Evolutionary conservation across 2,329 filamentous ascomycete species (phyloP).

Genomic region (Onygenales sp.): DNA sequence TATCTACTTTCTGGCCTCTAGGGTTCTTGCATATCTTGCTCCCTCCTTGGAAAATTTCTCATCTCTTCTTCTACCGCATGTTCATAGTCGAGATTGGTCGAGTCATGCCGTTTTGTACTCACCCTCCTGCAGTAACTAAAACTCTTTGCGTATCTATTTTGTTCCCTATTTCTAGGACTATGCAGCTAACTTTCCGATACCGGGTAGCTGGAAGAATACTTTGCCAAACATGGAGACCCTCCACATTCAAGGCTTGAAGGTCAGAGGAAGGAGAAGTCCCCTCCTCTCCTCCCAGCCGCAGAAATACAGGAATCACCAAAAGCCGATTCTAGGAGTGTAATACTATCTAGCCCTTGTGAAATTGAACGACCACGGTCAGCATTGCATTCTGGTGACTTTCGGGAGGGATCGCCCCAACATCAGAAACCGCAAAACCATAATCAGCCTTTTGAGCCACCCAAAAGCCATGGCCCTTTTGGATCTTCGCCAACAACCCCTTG

Average conservation of each 20-base stretch:
- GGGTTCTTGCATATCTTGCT: no score
- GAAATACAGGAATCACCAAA: constrained; percentile 30
- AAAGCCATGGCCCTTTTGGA: constrained; percentile 15
- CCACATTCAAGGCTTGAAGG: constrained; percentile 28
- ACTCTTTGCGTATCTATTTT: background rate
- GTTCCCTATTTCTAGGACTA: background rate
- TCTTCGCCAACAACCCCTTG: constrained; percentile 51
- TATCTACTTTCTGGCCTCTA: no score
- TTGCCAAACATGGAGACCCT: constrained; percentile 26
- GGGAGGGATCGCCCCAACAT: constrained; percentile 31
- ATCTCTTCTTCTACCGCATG: no score
- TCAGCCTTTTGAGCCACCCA: constrained; percentile 10
- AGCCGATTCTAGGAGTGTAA: constrained; percentile 26
- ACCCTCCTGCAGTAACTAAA: no score
- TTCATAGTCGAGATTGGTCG: background rate
- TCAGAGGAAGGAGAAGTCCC: constrained; percentile 11
- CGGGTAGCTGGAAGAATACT: constrained; percentile 28
- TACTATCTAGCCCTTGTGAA: constrained; percentile 46
- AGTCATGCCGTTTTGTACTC: background rate
- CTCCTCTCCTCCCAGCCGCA: constrained; percentile 35
- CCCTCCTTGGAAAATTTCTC: no score
- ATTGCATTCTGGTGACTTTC: constrained; percentile 54
- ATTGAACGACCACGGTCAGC: constrained; percentile 77
- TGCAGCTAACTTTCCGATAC: background rate
- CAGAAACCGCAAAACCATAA: constrained; percentile 20